Evolutionary conservation across 331 rosid genomes (phyloP).

Genomic region (Malus hybrid): DNA sequence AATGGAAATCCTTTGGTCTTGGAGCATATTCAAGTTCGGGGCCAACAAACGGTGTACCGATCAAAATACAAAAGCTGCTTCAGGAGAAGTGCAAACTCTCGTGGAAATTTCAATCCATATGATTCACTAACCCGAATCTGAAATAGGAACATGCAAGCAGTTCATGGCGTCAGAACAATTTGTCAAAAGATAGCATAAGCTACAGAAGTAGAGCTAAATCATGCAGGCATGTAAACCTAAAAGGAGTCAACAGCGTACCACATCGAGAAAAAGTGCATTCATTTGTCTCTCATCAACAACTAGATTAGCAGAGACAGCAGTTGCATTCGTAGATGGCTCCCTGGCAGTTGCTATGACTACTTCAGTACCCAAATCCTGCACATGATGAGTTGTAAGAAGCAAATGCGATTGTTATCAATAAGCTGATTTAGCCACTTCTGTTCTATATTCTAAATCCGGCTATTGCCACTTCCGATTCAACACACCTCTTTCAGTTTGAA

Average conservation of each 20-base stretch:
- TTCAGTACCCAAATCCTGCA: conserved; percentile 96
- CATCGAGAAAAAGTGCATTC: conserved; percentile 96
- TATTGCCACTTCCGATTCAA: too few relatives aligned
- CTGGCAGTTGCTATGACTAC: conserved; percentile 68
- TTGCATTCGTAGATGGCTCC: conserved; percentile 43
- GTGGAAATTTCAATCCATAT: conserved; percentile 80
- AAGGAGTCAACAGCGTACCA: conserved; percentile 44
- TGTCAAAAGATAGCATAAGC: neutral
- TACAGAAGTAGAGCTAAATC: neutral
- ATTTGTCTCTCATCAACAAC: conserved; percentile 94
- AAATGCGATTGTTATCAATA: neutral
- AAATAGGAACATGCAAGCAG: neutral
- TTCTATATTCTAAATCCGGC: neutral
- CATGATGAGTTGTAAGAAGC: neutral
- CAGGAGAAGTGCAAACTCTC: conserved; percentile 90
- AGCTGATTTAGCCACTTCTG: neutral
- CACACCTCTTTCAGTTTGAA: neutral
- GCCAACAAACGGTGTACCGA: conserved; percentile 88
- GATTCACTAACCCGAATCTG: conserved; percentile 94
- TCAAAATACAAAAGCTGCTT: conserved; percentile 97
- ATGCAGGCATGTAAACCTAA: neutral
- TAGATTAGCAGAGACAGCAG: conserved; percentile 80
- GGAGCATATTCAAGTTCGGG: conserved; percentile 91
- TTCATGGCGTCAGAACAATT: neutral
- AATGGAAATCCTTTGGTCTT: conserved; percentile 80